These are phyloP conservation scores for Drechslera avenae DNA, from an alignment of 2,329 filamentous ascomycete genomes.

Conservation along the genomic window DNA sequence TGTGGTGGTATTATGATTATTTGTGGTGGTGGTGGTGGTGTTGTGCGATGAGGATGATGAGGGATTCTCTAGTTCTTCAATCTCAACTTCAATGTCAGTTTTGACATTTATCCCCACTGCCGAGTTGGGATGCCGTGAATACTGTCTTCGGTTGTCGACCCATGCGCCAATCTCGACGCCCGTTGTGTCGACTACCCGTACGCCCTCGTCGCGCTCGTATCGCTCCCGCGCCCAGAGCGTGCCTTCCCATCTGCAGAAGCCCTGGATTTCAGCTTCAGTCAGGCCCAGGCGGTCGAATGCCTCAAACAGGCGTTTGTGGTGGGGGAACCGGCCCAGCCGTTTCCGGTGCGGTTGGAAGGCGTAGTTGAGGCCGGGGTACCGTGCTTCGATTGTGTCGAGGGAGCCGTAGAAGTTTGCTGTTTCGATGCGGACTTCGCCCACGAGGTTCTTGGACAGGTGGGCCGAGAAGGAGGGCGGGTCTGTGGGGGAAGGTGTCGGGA, in stretches of 20 bases:
- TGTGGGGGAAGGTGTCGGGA: conserved; percentile 67
- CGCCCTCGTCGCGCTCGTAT: conserved; percentile 75
- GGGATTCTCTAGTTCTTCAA: conserved; percentile 30
- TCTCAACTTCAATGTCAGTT: conserved; percentile 51
- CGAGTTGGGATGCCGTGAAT: background rate
- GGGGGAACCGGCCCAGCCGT: conserved; percentile 76
- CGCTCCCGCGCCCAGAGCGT: conserved; percentile 82
- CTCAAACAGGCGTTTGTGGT: conserved; percentile 76
- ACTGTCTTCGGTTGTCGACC: conserved; percentile 49
- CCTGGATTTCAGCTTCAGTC: conserved; percentile 71
- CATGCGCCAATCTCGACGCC: conserved; percentile 69
- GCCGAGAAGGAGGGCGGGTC: conserved; percentile 75
- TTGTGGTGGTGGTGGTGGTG: conserved; percentile 5
- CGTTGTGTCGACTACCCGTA: conserved; percentile 72
- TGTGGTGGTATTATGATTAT: too few relatives aligned
- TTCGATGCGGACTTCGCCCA: conserved; percentile 78
- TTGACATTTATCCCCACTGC: conserved; percentile 47
- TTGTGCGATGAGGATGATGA: too few relatives aligned
- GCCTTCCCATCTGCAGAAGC: conserved; percentile 80
- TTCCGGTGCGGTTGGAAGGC: conserved; percentile 73
- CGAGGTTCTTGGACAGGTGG: conserved; percentile 71
- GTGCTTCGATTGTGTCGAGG: conserved; percentile 77
- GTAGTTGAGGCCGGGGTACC: conserved; percentile 83
- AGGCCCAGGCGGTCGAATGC: conserved; percentile 73
- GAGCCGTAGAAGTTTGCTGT: conserved; percentile 80